phyloP scores from a whole-genome alignment of 306 rosid species.

The Sicyos edulis region DNA sequence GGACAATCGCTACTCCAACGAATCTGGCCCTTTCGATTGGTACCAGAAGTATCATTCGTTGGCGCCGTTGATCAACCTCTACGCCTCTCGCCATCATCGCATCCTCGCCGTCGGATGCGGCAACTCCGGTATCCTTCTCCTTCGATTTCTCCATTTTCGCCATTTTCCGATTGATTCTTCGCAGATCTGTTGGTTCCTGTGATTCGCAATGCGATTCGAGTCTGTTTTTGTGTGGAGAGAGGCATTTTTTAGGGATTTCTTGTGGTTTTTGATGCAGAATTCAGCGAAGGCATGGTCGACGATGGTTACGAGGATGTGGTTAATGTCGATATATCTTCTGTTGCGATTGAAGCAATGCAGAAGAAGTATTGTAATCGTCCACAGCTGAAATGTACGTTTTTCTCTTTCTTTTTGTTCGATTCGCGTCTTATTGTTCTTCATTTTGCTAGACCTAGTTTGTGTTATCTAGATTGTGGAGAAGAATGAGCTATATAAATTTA shows the following conservation, averaged over 20 bases:
- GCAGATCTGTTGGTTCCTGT: conserved; percentile 7
- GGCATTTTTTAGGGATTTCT: background rate
- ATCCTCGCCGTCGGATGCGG: conserved; percentile 78
- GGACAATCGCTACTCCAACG: conserved; percentile 76
- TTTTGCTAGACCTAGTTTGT: background rate
- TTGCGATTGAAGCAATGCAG: conserved; percentile 70
- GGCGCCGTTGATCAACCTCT: conserved; percentile 60
- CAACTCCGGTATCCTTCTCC: conserved; percentile 45
- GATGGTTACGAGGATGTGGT: conserved; percentile 70
- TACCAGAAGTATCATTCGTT: conserved; percentile 68
- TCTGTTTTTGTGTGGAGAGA: background rate
- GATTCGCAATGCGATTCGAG: background rate
- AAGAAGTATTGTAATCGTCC: conserved; percentile 42
- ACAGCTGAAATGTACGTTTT: conserved; percentile 50
- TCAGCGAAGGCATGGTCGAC: conserved; percentile 68
- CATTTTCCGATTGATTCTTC: background rate
- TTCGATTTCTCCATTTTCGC: background rate
- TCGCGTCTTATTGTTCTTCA: background rate
- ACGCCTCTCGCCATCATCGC: conserved; percentile 39
- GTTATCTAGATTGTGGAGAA: background rate
- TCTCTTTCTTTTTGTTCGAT: background rate
- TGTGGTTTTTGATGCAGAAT: conserved; percentile 35
- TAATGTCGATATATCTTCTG: conserved; percentile 67
- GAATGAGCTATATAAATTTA: background rate
- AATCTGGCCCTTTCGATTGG: conserved; percentile 72